These are phyloP conservation scores for Seiridium unicorne DNA, from an alignment of 2,329 filamentous ascomycete genomes.

Conservation along the genomic window DNA sequence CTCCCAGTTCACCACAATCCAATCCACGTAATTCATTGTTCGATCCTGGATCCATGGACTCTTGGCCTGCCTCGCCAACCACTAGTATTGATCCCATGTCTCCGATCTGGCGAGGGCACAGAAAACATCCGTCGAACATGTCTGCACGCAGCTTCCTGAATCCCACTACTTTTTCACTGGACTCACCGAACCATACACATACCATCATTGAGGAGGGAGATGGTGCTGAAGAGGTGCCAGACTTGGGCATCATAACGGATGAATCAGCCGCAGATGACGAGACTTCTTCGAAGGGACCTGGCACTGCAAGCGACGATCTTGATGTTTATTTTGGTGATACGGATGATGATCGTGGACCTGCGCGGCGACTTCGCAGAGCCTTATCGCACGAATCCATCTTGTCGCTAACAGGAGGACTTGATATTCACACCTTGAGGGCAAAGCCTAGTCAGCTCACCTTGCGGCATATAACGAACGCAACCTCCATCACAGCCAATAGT, in stretches of 20 bases:
- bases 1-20: constrained; percentile 79
- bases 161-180: constrained; percentile 22
- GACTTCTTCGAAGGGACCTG: constrained; percentile 14
- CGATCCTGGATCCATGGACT: constrained; percentile 67
- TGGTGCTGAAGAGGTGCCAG: constrained; percentile 28
- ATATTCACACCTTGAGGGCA: constrained; percentile 79
- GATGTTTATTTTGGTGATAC: constrained; percentile 20
- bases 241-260: constrained; percentile 29
- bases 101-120: constrained; percentile 52
- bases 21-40: constrained; percentile 74
- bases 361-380: constrained; percentile 57
- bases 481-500: constrained; percentile 55
- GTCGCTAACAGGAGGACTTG: constrained; percentile 81
- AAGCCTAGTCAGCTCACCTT: constrained; percentile 73
- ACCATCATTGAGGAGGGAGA: constrained; percentile 29
- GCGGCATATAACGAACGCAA: constrained; percentile 48
- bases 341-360: constrained; percentile 34
- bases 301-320: constrained; percentile 23
- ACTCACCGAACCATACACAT: constrained; percentile 20
- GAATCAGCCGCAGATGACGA: constrained; percentile 32
- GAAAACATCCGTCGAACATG: constrained; percentile 55
- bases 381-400: constrained; percentile 86
- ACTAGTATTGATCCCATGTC: constrained; percentile 72
- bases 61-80: constrained; percentile 76
- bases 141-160: constrained; percentile 49